Evolutionary conservation across 306 rosid species (phyloP), one percentile per base, ranked within the genome.

Genomic region (Acacia confusa): DNA sequence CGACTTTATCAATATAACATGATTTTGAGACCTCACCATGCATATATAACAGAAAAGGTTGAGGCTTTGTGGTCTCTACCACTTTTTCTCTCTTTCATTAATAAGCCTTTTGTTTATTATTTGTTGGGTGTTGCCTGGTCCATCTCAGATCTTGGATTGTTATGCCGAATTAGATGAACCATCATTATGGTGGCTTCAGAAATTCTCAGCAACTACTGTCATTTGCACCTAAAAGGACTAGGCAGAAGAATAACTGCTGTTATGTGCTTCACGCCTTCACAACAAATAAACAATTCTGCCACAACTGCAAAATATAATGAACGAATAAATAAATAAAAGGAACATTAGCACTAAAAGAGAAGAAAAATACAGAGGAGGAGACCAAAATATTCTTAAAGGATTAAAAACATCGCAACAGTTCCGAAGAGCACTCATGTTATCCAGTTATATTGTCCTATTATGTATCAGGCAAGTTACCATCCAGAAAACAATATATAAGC

Each of bases 11-110:
- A 90, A 41, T 74, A 45, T 57, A 80, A 79, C 3, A 79, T 86
- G 93, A 92, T 90, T 88, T 84, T 41, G 92, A 90, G 88, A 84
- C 89, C 91, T 90, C 81, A 90, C 95, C 94, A 86, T 83, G 84
- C 84, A 84, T 13, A 78, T 75, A 77, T 84, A 85, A 67, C 84
- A 73, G 77, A 85, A 85, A 80, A 73, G 58, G 55, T 72, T 82
- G 68, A 75, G n/a, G 61, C 55, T 74, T 74, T 82, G 65, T 71
- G 81, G 78, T 80, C 81, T 69, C 85, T 74, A 43, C 84, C 71
- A 53, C 83, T 69, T 82, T 55, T 40, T 82, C 44, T 40, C 55
- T 55, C 44, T 27, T 72, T 48, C 17, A 12, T 44, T 15, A 27
- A 55, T 79, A 48, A 15, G 2, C 72, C 76, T 24, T 48, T 64